A percentile compares a stretch with the other conserved stretches of the same genome.
phyloP scores from a whole-genome alignment of 1,284 basidiomycete genomes.

The Ustilago nuda region DNA sequence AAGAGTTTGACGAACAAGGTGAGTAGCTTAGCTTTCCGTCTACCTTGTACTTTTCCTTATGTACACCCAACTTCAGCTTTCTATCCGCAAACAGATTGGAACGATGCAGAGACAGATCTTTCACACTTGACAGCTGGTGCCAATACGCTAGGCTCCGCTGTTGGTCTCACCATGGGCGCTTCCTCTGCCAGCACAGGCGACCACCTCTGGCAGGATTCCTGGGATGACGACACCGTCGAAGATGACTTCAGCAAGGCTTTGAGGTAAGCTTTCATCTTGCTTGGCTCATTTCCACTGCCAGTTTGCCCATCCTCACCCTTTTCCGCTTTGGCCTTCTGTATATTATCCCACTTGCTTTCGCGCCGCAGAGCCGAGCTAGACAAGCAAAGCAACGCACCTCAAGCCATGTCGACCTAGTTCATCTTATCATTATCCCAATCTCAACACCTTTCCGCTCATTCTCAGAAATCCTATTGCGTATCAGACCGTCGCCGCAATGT shows the following conservation, averaged over 20 bases:
- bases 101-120: conserved; percentile 82
- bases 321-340: neutral
- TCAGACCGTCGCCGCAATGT: neutral
- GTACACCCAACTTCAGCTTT: neutral
- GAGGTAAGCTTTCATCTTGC: conserved; percentile 74
- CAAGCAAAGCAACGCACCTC: conserved; percentile 48
- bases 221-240: conserved; percentile 99
- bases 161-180: conserved; percentile 53
- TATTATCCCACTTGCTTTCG: neutral
- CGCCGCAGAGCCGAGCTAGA: conserved; percentile 55
- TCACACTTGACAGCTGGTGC: conserved; percentile 74
- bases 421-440: neutral
- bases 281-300: neutral
- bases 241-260: conserved; percentile 96
- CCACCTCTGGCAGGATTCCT: conserved; percentile 98
- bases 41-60: neutral
- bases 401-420: conserved; percentile 55
- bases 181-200: conserved; percentile 51
- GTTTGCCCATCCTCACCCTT: neutral
- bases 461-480: neutral
- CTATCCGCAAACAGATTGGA: conserved; percentile 77
- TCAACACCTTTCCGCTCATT: conserved; percentile 1
- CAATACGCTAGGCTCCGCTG: conserved; percentile 34
- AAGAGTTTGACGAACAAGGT: conserved; percentile 68
- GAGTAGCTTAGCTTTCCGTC: conserved; percentile 13